Evolutionary conservation across 345 rosid species (phyloP).

Genomic region (Aquilaria sinensis): DNA sequence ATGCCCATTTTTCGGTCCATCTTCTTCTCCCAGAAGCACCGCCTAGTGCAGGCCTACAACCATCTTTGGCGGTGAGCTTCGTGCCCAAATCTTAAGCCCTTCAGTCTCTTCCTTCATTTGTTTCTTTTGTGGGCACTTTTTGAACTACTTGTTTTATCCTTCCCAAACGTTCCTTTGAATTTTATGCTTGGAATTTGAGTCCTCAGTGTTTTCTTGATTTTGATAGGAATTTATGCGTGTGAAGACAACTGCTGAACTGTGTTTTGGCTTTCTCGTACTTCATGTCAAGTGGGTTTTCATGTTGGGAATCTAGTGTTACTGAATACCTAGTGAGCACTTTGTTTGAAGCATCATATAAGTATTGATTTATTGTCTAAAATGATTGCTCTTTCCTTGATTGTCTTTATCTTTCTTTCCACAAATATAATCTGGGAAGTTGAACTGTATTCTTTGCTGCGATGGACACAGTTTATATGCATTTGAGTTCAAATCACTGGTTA

Average conservation of each 20-base stretch:
- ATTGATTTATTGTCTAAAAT: too few species aligned
- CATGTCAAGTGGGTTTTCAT: too few species aligned
- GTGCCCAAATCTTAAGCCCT: slow-evolving; percentile 8
- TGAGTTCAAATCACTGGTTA: not conserved
- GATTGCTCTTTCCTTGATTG: too few species aligned
- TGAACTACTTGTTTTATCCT: slow-evolving; percentile 5
- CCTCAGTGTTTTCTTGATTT: not conserved
- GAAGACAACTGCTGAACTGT: too few species aligned
- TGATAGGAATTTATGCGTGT: too few species aligned
- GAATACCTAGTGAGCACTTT: too few species aligned
- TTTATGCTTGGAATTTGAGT: not conserved
- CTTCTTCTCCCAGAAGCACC: slow-evolving; percentile 31
- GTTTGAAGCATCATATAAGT: too few species aligned
- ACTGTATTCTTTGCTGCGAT: not conserved
- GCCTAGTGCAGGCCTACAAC: slow-evolving; percentile 19
- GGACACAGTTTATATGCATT: not conserved
- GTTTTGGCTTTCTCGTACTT: too few species aligned
- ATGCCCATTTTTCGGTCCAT: slow-evolving; percentile 43
- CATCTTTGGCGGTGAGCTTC: slow-evolving; percentile 28
- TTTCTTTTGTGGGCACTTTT: slow-evolving; percentile 1
- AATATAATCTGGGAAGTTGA: not conserved
- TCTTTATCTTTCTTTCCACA: slow-evolving; percentile 3
- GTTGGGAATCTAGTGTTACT: too few species aligned
- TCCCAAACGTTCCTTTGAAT: not conserved
- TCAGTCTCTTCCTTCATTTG: not conserved